Evolutionary conservation across 2,329 filamentous ascomycete genomes (phyloP).

Genomic region (Alternaria viburni): DNA sequence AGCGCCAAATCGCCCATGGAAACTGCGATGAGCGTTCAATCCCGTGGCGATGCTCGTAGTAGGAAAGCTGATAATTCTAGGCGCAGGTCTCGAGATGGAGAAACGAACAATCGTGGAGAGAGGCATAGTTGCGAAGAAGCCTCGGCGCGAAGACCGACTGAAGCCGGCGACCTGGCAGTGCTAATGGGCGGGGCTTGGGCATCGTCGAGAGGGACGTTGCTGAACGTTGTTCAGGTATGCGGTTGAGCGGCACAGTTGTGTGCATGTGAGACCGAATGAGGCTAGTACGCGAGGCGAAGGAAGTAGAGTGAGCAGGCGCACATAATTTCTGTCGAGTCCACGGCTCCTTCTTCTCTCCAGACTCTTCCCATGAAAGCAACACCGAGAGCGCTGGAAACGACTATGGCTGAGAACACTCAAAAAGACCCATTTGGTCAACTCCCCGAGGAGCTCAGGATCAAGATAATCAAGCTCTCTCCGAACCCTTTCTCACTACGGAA

Average conservation of each 20-base stretch:
- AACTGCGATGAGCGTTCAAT: background rate
- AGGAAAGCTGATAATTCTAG: background rate
- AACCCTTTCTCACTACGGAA: slow-evolving; percentile 7
- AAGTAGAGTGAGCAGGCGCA: no score
- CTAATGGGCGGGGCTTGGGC: background rate
- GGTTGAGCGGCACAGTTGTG: background rate
- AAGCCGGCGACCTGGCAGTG: background rate
- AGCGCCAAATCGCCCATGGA: background rate
- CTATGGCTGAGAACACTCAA: background rate
- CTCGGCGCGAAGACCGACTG: background rate
- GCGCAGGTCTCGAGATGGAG: background rate
- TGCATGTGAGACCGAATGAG: background rate
- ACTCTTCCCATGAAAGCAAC: background rate
- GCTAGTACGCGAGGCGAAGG: no score
- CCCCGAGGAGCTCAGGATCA: slow-evolving; percentile 11
- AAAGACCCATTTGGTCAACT: slow-evolving; percentile 8
- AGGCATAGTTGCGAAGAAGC: background rate
- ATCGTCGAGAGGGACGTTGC: background rate
- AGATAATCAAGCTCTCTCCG: slow-evolving; percentile 8
- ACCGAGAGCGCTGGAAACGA: background rate
- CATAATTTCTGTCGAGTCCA: background rate
- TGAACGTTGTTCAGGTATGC: background rate
- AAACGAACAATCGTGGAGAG: background rate
- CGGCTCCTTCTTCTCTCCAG: slow-evolving; percentile 2
- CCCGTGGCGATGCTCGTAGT: background rate